Base-by-base conservation (phyloP, 345 rosid genomes). In the Kernera saxatilis region DNA sequence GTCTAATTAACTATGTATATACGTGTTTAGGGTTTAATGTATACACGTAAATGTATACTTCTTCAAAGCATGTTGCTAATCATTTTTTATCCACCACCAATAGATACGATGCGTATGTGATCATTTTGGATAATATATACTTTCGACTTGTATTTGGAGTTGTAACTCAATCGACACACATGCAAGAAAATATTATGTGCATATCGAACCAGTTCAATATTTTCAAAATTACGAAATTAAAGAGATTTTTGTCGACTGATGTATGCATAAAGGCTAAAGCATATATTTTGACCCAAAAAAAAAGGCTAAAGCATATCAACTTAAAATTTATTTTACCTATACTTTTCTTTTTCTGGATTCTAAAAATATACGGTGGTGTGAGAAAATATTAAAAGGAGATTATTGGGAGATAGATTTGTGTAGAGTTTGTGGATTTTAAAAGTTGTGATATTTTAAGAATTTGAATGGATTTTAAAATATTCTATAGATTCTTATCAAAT, bases 21-120 rank as follows among this genome's bases (percentile, higher is more conserved):
- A 72, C 72, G 72, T 57, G 68, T 57, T 46, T 58, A 36, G 0
- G 2, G 15, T 58, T 22, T 23, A 48, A 39, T 39, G 46, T 7
- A 40, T 12, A 67, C 78, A 67, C 72, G 78, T 74, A 58, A 25
- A 49, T 67, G 19, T 40, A 73, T 29, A 48, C 59, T 9, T 73
- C 44, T 26, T 51, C 45, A 27, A 27, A 54, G n/a, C 37, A 44
- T 63, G 37, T 17, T 32, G 36, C 49, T 56, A 36, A 45, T 55
- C 50, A 37, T 45, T 53, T 23, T 18, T 11, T 29, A 19, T 61
- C 61, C 44, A 71, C 26, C 18, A 51, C 54, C 4, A 22, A 21
- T 23, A 30, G 19, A 46, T 63, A 53, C 37, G 48, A 65, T 54
- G 57, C 41, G 56, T 23, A 44, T 71, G 29, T 44, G 11, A 63